Conservation (phyloP, 768 basidiomycete genomes). For the Suillus bovinus region DNA sequence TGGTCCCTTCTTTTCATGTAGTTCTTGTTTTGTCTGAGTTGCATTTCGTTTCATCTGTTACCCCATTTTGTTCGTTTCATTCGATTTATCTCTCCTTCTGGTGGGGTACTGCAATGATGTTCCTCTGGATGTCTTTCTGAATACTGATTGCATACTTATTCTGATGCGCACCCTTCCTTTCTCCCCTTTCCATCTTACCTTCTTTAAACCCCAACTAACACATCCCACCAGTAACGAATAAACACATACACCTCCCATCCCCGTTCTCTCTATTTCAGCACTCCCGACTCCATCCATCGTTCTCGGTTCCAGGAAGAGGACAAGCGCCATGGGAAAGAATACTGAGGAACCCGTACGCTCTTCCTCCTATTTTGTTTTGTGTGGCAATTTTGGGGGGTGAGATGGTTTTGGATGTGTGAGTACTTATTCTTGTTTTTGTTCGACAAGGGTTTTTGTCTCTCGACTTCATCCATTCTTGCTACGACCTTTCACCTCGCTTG, state of each 20-base stretch:
- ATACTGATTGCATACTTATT: neutral
- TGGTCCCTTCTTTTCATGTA: neutral
- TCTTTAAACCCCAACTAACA: neutral
- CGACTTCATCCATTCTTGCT: constrained; percentile 1
- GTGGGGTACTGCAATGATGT: neutral
- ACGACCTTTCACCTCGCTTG: neutral
- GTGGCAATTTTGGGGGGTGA: constrained; percentile 54
- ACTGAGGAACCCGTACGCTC: constrained; percentile 74
- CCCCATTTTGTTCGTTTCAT: neutral
- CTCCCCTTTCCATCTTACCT: too few species aligned
- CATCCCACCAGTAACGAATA: neutral
- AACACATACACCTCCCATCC: neutral
- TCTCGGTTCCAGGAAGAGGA: neutral
- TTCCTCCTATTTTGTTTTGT: constrained; percentile 63
- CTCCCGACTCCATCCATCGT: neutral
- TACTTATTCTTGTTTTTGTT: constrained; percentile 19
- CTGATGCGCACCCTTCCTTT: neutral
- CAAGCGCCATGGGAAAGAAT: constrained; percentile 26
- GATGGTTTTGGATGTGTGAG: constrained; percentile 57
- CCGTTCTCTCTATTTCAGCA: neutral
- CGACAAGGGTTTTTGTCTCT: neutral
- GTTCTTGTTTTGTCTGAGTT: neutral
- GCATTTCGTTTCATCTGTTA: neutral
- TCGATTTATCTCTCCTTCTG: neutral
- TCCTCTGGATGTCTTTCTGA: neutral